phyloP scores from a whole-genome alignment of 192 early-diverging fungal genomes.

The Spinellus fusiger region DNA sequence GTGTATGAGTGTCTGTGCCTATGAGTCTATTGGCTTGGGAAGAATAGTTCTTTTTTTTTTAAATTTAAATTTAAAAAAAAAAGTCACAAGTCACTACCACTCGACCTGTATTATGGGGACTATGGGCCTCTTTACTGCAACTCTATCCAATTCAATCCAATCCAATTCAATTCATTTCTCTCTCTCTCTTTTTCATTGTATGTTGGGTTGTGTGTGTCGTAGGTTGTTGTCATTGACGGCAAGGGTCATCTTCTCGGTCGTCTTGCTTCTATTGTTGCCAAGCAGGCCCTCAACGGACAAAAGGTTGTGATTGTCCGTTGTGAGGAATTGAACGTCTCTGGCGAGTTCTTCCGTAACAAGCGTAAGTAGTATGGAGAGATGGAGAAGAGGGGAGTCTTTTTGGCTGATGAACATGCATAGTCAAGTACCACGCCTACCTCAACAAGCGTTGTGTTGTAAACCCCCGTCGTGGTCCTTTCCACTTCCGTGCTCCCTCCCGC shows the following conservation, averaged over 20 bases:
- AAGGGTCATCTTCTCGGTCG: slow-evolving; percentile 99
- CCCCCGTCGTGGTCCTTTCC: slow-evolving; percentile 95
- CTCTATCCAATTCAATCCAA: too few species aligned
- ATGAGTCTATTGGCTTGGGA: too few species aligned
- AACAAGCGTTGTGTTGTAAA: slow-evolving; percentile 97
- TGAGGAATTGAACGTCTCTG: slow-evolving; percentile 98
- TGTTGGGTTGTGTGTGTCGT: too few species aligned
- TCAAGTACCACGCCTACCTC: slow-evolving; percentile 94
- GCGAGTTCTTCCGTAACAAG: slow-evolving; percentile 99
- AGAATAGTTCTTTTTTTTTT: too few species aligned
- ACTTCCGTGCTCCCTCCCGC: slow-evolving; percentile 96
- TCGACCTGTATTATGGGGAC: too few species aligned
- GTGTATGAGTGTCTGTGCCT: too few species aligned
- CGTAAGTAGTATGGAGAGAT: slow-evolving; percentile 47
- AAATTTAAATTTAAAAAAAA: too few species aligned
- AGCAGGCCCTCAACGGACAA: slow-evolving; percentile 97
- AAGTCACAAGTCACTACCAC: too few species aligned
- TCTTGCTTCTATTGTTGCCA: slow-evolving; percentile 94
- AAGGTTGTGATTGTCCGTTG: slow-evolving; percentile 95
- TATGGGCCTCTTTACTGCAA: too few species aligned
- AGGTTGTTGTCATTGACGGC: slow-evolving; percentile 98
- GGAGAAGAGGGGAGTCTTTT: neutral
- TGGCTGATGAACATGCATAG: slow-evolving; percentile 33
- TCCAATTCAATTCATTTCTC: too few species aligned
- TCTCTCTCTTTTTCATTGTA: too few species aligned